Conservation (phyloP, 2,329 filamentous ascomycete genomes). For the Knufia fluminis region DNA sequence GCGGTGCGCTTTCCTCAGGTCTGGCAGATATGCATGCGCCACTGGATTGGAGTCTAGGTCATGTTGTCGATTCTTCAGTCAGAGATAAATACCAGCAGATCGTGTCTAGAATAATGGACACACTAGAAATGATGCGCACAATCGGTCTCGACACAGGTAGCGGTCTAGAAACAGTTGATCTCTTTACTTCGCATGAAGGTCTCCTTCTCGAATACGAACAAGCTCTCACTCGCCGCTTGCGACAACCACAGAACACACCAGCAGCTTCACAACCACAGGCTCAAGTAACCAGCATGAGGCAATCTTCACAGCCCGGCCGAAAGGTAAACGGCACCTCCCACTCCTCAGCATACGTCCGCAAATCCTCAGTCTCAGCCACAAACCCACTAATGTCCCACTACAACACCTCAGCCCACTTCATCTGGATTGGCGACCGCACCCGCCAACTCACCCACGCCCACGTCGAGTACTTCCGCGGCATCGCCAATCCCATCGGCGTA, state of each 20-base stretch:
- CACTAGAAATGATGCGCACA: slow-evolving; percentile 86
- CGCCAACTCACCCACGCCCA: slow-evolving; percentile 87
- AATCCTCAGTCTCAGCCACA: slow-evolving; percentile 21
- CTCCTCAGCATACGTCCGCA: slow-evolving; percentile 16
- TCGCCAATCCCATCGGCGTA: slow-evolving; percentile 91
- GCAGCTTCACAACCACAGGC: slow-evolving; percentile 13
- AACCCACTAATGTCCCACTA: slow-evolving; percentile 59
- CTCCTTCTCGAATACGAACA: slow-evolving; percentile 92
- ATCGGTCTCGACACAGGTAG: slow-evolving; percentile 80
- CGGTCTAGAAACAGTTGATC: slow-evolving; percentile 80
- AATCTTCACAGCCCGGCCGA: slow-evolving; percentile 20
- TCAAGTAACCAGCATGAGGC: slow-evolving; percentile 21
- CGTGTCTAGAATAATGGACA: slow-evolving; percentile 78
- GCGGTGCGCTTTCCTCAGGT: slow-evolving; percentile 72
- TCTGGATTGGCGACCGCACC: slow-evolving; percentile 97
- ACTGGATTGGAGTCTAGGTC: slow-evolving; percentile 87
- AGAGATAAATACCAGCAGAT: slow-evolving; percentile 80
- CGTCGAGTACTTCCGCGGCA: slow-evolving; percentile 93
- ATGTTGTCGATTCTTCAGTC: slow-evolving; percentile 73
- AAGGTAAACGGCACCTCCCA: neutral
- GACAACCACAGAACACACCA: slow-evolving; percentile 46
- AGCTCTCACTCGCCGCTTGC: slow-evolving; percentile 67
- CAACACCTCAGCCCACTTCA: slow-evolving; percentile 89
- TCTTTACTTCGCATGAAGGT: slow-evolving; percentile 93
- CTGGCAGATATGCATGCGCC: slow-evolving; percentile 91